Base-by-base conservation (phyloP, 2,329 filamentous ascomycete species). In the Fusarium abutilonis region DNA sequence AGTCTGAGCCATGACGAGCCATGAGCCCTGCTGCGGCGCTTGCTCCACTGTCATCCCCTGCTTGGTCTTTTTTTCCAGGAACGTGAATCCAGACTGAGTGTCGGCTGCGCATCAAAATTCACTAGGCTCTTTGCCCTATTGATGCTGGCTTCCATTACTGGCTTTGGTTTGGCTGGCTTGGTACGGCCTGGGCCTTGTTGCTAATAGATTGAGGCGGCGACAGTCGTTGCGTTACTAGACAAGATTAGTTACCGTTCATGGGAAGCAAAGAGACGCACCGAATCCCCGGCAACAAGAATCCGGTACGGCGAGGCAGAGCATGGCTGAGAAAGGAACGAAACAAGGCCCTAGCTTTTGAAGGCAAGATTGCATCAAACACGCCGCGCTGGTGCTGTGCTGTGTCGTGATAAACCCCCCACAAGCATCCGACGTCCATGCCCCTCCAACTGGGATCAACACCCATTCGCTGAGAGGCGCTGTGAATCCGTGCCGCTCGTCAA, bases 371-470 rank as follows among this genome's bases (percentile, higher is more conserved):
- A 34, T 34, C 31, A 34, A 34, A 34, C 31, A 34, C 11, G 11
- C 31, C 14, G 31, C 13, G 31, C 14, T n/a, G 31, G 28, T 29
- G 28, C 11, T 29, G 11, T 29, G 13, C 13, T 26, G 14, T 34
- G 46, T n/a, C 51, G 41, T 28, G 52, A 59, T 61, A 50, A 8
- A 29, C 40, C 49, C 59, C 53, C 58, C 57, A 53, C 61, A 56
- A 39, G 42, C 42, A 56, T 23, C 38, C 14, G 56, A 43, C 50
- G 56, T 54, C 56, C 60, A 53, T 53, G 57, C 55, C 57, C 64
- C 59, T 64, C 58, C 52, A 63, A 59, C 56, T 65, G 60, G 61
- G 53, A 69, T 67, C 55, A 67, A 67, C 63, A 57, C 61, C 63
- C 58, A 61, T 69, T 64, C 46, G 60, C 48, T 50, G 40, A 41